A percentile compares a stretch with the other conserved stretches of the same genome.
phyloP scores from a whole-genome alignment of 2,329 filamentous ascomycete genomes.

The Byssoonygena ceratinophila region DNA sequence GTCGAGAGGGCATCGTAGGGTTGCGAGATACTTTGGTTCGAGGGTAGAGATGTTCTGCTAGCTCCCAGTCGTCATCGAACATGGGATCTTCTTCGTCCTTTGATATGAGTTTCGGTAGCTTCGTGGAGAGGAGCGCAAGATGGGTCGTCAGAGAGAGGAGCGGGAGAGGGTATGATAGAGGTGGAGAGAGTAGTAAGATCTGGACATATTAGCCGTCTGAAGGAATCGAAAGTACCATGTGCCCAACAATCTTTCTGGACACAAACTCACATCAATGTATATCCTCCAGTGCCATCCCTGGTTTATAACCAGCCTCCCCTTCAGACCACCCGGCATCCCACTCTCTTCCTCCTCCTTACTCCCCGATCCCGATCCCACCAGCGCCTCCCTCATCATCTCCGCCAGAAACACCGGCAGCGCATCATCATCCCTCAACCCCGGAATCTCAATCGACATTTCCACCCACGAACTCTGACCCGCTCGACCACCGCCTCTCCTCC shows the following conservation, averaged over 20 bases:
- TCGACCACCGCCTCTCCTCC: conserved; percentile 19
- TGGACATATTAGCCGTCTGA: conserved; percentile 31
- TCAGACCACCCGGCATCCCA: conserved; percentile 58
- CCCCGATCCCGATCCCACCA: conserved; percentile 63
- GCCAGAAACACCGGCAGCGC: conserved; percentile 74
- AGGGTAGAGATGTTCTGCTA: conserved; percentile 65
- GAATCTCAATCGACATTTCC: conserved; percentile 83
- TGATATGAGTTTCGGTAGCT: conserved; percentile 73
- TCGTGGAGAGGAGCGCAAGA: conserved; percentile 78
- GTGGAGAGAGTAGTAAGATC: conserved; percentile 88
- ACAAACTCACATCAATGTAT: conserved; percentile 77
- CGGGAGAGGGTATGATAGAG: conserved; percentile 83
- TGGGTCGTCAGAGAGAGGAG: conserved; percentile 88
- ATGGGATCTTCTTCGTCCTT: conserved; percentile 91
- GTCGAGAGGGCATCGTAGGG: conserved; percentile 16
- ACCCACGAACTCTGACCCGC: conserved; percentile 60
- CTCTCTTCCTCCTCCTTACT: conserved; percentile 62
- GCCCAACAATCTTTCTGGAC: no score
- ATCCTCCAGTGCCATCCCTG: conserved; percentile 89
- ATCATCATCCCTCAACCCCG: conserved; percentile 83
- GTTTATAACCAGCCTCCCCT: conserved; percentile 73
- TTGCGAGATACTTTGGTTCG: conserved; percentile 29
- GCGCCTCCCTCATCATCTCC: conserved; percentile 77
- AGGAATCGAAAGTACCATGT: no score
- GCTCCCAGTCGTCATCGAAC: conserved; percentile 97